Conservation (phyloP, 345 rosid genomes). For the Camelina sativa region DNA sequence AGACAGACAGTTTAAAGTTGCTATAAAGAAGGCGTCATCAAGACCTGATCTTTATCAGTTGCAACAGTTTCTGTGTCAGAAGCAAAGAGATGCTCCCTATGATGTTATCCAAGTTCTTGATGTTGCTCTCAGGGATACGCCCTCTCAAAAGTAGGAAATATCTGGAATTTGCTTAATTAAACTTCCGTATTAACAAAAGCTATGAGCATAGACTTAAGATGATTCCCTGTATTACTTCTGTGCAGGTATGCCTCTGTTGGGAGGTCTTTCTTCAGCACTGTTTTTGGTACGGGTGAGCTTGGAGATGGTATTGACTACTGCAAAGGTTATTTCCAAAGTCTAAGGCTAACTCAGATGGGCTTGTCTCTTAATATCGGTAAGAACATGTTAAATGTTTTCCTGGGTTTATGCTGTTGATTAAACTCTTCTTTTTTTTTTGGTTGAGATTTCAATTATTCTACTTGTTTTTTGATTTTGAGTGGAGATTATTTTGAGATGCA, state of each 20-base stretch:
- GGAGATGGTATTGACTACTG: conserved; percentile 70
- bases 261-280: conserved; percentile 57
- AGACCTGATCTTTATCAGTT: conserved; percentile 55
- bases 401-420: not conserved
- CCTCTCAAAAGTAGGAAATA: conserved; percentile 49
- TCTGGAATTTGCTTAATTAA: not conserved
- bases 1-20: conserved; percentile 60
- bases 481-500: not conserved
- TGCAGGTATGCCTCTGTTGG: conserved; percentile 62
- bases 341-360: conserved; percentile 80
- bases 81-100: conserved; percentile 59
- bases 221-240: not conserved
- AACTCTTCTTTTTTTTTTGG: not conserved
- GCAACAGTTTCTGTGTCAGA: conserved; percentile 45
- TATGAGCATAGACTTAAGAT: not conserved
- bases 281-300: conserved; percentile 48
- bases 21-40: conserved; percentile 48
- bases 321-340: conserved; percentile 74
- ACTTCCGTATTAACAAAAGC: not conserved
- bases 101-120: conserved; percentile 74
- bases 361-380: conserved; percentile 76
- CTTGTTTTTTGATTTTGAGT: not conserved
- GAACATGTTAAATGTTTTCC: not conserved
- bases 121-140: conserved; percentile 58
- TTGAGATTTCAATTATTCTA: not conserved